These are phyloP conservation scores for Terfezia claveryi DNA, from an alignment of 495 filamentous ascomycete species.

Conservation along the genomic window DNA sequence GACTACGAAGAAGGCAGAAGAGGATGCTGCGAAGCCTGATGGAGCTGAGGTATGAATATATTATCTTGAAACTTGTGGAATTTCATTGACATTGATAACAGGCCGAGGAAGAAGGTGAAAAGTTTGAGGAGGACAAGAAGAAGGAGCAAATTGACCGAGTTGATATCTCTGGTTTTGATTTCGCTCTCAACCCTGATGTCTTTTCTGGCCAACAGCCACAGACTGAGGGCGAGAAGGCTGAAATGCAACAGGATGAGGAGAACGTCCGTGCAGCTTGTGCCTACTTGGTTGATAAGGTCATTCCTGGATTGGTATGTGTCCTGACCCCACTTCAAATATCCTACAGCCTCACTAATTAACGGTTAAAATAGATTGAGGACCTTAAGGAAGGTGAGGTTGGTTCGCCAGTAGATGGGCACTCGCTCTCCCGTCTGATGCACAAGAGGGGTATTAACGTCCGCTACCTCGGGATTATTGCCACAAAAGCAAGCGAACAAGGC, in stretches of 20 bases:
- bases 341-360: slow-evolving; percentile 8
- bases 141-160: slow-evolving; percentile 31
- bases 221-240: slow-evolving; percentile 69
- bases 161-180: slow-evolving; percentile 68
- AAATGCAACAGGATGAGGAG: slow-evolving; percentile 66
- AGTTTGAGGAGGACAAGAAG: slow-evolving; percentile 7
- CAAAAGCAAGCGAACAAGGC: slow-evolving; percentile 41
- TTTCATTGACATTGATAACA: not conserved
- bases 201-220: slow-evolving; percentile 83
- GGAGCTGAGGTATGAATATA: not conserved
- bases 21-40: slow-evolving; percentile 10
- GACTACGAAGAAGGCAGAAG: slow-evolving; percentile 9
- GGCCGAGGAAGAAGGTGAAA: slow-evolving; percentile 1
- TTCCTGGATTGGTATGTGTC: slow-evolving; percentile 37
- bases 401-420: slow-evolving; percentile 94
- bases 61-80: not conserved
- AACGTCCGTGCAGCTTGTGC: slow-evolving; percentile 69
- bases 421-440: slow-evolving; percentile 71
- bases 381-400: slow-evolving; percentile 80
- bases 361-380: slow-evolving; percentile 37
- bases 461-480: slow-evolving; percentile 70
- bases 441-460: slow-evolving; percentile 94
- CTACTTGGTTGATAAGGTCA: slow-evolving; percentile 47
- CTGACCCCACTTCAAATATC: not conserved
- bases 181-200: slow-evolving; percentile 83